phyloP scores from a whole-genome alignment of 352 stramenopile genomes.

The Pythium volutum region DNA sequence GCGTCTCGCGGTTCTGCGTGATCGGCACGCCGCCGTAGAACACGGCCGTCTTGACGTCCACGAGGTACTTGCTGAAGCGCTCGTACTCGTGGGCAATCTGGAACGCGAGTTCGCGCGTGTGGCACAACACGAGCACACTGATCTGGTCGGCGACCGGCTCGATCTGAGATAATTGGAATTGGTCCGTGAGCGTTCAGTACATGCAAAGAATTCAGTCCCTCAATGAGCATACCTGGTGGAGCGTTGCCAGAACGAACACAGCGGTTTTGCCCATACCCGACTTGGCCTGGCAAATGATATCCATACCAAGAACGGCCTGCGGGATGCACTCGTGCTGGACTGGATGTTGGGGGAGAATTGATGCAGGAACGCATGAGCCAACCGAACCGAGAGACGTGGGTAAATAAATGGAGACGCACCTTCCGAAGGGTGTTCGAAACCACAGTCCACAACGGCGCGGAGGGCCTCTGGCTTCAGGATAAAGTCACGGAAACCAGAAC shows the following conservation, averaged over 20 bases:
- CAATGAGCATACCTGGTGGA: constrained; percentile 92
- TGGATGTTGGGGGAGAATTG: constrained; percentile 22
- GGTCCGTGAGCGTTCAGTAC: neutral
- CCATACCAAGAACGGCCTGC: constrained; percentile 98
- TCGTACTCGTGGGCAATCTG: constrained; percentile 99
- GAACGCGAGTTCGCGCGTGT: constrained; percentile 99
- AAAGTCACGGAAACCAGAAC: constrained; percentile 99
- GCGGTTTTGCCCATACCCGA: constrained; percentile 99
- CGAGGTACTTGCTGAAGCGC: constrained; percentile 98
- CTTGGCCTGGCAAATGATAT: constrained; percentile 99
- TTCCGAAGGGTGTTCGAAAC: constrained; percentile 99
- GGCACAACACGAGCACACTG: constrained; percentile 97
- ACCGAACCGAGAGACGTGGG: neutral
- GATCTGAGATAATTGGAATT: constrained; percentile 37
- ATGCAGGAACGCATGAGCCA: neutral
- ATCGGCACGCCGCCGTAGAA: constrained; percentile 97
- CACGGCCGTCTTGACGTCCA: constrained; percentile 95
- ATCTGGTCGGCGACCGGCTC: constrained; percentile 92
- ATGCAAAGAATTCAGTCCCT: neutral
- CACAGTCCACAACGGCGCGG: constrained; percentile 98
- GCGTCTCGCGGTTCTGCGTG: constrained; percentile 92
- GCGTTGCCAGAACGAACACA: constrained; percentile 99
- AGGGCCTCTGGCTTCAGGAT: constrained; percentile 99
- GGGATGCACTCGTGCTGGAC: constrained; percentile 99
- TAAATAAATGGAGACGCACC: constrained; percentile 39